A percentile compares a stretch with the other conserved stretches of the same genome.
Evolutionary conservation across 371 early-diverging fungal genomes (phyloP).

Genomic region (Lichtheimia hyalospora): DNA sequence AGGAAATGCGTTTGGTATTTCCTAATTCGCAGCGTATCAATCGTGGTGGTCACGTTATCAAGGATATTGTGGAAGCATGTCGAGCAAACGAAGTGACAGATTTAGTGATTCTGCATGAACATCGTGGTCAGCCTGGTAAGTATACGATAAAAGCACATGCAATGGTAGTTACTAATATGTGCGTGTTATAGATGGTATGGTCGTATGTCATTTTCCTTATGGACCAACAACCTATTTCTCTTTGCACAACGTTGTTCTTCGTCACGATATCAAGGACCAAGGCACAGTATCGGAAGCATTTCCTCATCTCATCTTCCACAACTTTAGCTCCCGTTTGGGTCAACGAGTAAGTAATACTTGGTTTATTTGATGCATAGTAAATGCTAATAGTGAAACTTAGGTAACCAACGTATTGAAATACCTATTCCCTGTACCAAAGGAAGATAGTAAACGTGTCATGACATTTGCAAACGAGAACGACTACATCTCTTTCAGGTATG

Average conservation of each 20-base stretch:
- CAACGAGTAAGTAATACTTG: slow-evolving; percentile 59
- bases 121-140: slow-evolving; percentile 94
- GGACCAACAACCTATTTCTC: slow-evolving; percentile 99
- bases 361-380: too few species aligned
- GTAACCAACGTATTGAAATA: slow-evolving; percentile 89
- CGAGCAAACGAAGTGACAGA: slow-evolving; percentile 95
- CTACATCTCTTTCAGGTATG: slow-evolving; percentile 91
- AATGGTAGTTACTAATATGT: too few species aligned
- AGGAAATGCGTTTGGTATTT: slow-evolving; percentile 94
- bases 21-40: slow-evolving; percentile 98
- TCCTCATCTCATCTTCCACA: slow-evolving; percentile 95
- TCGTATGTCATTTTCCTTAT: slow-evolving; percentile 96
- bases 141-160: too few species aligned
- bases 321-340: slow-evolving; percentile 90
- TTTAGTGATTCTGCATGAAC: slow-evolving; percentile 95
- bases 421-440: slow-evolving; percentile 97
- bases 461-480: slow-evolving; percentile 96
- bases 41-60: slow-evolving; percentile 95
- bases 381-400: slow-evolving; percentile 23
- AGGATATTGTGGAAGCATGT: slow-evolving; percentile 96
- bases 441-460: slow-evolving; percentile 94
- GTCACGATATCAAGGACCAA: slow-evolving; percentile 95
- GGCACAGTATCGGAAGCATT: slow-evolving; percentile 96
- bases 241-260: slow-evolving; percentile 94
- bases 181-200: slow-evolving; percentile 78